These are phyloP conservation scores for Sclerotinia nivalis DNA, from an alignment of 2,329 filamentous ascomycete genomes.

Conservation along the genomic window DNA sequence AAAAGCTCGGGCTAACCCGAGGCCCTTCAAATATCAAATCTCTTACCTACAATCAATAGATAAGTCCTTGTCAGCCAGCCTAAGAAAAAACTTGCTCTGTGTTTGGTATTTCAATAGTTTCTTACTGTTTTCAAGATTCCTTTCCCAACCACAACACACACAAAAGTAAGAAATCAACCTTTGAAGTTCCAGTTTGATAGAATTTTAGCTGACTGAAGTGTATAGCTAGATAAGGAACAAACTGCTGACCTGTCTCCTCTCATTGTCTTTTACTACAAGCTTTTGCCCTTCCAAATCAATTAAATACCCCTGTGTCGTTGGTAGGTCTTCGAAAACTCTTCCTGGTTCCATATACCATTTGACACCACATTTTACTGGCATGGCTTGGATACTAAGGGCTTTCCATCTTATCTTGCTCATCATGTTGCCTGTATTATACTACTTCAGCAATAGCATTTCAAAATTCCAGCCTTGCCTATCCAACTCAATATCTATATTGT, in stretches of 20 bases:
- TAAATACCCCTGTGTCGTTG: neutral
- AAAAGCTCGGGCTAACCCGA: neutral
- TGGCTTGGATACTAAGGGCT: neutral
- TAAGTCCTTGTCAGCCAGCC: neutral
- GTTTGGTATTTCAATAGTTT: neutral
- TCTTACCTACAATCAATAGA: neutral
- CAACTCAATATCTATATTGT: neutral
- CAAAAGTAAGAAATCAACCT: neutral
- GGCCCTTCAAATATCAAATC: neutral
- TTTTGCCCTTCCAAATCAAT: neutral
- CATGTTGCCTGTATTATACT: too few relatives aligned
- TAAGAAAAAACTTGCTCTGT: neutral
- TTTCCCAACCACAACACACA: neutral
- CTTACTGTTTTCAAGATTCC: neutral
- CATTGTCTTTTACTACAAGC: neutral
- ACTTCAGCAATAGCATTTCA: neutral
- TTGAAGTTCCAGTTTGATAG: neutral
- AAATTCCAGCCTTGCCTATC: neutral
- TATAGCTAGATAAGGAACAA: neutral
- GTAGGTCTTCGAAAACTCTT: neutral
- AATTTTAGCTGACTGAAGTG: neutral
- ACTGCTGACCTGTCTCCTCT: neutral
- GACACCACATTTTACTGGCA: neutral
- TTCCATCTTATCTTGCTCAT: neutral
- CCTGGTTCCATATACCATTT: neutral